Evolutionary conservation across 2,329 filamentous ascomycete species (phyloP).

Genomic region (Coccinonectria pachysandricola): DNA sequence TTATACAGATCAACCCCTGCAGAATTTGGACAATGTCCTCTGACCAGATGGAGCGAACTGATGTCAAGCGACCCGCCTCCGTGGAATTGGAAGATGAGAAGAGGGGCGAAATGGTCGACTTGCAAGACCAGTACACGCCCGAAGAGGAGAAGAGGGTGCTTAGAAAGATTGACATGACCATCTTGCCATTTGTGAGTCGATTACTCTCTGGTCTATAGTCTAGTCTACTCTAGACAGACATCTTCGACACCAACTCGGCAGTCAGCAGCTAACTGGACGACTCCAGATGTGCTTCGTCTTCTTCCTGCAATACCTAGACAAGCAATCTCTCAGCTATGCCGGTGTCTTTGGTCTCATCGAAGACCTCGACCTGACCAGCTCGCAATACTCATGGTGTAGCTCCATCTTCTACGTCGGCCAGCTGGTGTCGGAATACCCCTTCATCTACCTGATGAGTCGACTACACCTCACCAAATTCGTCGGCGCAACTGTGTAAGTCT

Average conservation of each 20-base stretch:
- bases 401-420: conserved; percentile 2
- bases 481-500: conserved; percentile 1
- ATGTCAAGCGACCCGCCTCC: neutral
- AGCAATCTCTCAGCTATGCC: conserved; percentile 1
- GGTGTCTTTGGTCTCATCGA: conserved; percentile 1
- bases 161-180: conserved; percentile 1
- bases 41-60: neutral
- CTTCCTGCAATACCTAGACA: conserved; percentile 3
- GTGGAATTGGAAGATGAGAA: conserved; percentile 1
- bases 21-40: no score
- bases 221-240: no score
- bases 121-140: neutral
- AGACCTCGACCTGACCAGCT: neutral
- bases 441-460: conserved; percentile 3
- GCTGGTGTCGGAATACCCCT: conserved; percentile 1
- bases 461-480: conserved; percentile 1
- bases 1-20: no score
- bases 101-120: no score
- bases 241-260: no score
- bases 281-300: conserved; percentile 1
- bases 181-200: conserved; percentile 1
- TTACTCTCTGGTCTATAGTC: no score
- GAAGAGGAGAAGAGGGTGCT: conserved; percentile 1
- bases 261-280: no score
- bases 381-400: conserved; percentile 2